A percentile compares a stretch with the other conserved stretches of the same genome.
Evolutionary conservation across 768 basidiomycete genomes (phyloP).

Genomic region (Fistulinella prunicolor): DNA sequence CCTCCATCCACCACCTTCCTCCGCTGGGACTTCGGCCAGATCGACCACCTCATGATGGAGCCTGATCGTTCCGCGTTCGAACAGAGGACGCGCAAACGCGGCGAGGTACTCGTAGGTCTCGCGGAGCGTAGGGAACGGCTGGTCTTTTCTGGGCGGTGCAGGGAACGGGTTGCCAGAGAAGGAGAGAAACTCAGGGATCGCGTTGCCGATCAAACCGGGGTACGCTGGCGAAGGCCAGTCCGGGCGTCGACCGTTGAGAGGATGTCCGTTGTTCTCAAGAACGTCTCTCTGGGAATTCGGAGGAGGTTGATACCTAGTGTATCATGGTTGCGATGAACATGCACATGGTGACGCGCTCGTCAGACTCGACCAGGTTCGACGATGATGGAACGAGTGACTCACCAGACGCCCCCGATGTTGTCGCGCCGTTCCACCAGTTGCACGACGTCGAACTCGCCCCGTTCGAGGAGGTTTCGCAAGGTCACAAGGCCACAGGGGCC

Average conservation of each 20-base stretch:
- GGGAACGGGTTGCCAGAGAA: slow-evolving; percentile 33
- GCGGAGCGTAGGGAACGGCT: slow-evolving; percentile 29
- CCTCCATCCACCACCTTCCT: slow-evolving; percentile 36
- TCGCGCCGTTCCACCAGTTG: slow-evolving; percentile 44
- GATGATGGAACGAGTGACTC: slow-evolving; percentile 10
- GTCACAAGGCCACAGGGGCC: slow-evolving; percentile 48
- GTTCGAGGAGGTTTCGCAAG: slow-evolving; percentile 45
- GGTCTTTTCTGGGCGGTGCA: slow-evolving; percentile 15
- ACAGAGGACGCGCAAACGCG: slow-evolving; percentile 24
- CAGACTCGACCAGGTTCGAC: too few relatives aligned
- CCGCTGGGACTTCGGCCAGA: slow-evolving; percentile 35
- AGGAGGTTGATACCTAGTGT: slow-evolving; percentile 15
- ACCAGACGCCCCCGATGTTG: slow-evolving; percentile 55
- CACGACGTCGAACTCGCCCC: slow-evolving; percentile 41
- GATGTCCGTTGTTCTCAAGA: neutral
- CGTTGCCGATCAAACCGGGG: slow-evolving; percentile 47
- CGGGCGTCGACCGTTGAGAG: slow-evolving; percentile 2
- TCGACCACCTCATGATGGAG: slow-evolving; percentile 40
- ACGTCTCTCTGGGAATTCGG: neutral
- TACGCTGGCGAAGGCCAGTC: slow-evolving; percentile 51
- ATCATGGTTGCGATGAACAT: neutral
- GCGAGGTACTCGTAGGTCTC: slow-evolving; percentile 30
- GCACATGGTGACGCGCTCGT: too few relatives aligned
- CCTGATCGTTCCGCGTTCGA: slow-evolving; percentile 34
- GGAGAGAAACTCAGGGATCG: slow-evolving; percentile 40